Evolutionary conservation across 768 basidiomycete genomes (phyloP).

Genomic region (Serendipita indica): DNA sequence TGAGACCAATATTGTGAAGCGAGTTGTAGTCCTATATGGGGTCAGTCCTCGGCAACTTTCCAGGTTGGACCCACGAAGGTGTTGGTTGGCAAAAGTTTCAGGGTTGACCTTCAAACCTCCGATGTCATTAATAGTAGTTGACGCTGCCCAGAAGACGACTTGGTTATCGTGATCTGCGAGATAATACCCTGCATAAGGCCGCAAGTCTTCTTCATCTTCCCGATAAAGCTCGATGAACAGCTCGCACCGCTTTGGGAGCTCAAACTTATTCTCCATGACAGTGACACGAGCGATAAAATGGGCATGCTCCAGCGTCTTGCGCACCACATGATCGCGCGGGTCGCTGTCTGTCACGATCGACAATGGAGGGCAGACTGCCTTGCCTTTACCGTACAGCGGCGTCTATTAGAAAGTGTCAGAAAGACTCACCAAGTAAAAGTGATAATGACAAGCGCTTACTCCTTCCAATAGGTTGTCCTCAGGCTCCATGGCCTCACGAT

Average conservation of each 20-base stretch:
- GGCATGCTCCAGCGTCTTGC: slow-evolving; percentile 24
- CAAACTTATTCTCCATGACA: slow-evolving; percentile 19
- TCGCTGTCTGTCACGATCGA: slow-evolving; percentile 42
- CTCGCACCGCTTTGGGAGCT: slow-evolving; percentile 29
- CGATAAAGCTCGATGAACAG: slow-evolving; percentile 33
- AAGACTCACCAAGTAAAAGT: background rate
- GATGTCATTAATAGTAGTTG: slow-evolving; percentile 21
- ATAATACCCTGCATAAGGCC: slow-evolving; percentile 30
- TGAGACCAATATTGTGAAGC: background rate
- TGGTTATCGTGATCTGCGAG: slow-evolving; percentile 35
- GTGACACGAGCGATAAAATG: slow-evolving; percentile 17
- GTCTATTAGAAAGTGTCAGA: background rate
- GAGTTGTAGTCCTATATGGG: background rate
- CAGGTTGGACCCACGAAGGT: background rate
- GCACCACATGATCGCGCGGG: slow-evolving; percentile 25
- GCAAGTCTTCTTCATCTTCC: slow-evolving; percentile 18
- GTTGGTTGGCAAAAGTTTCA: background rate
- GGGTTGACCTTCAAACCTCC: background rate
- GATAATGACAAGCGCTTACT: background rate
- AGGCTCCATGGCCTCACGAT: slow-evolving; percentile 15
- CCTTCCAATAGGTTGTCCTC: background rate
- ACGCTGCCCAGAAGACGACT: slow-evolving; percentile 41
- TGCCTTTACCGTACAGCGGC: background rate
- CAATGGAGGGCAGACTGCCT: slow-evolving; percentile 19
- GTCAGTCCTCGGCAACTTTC: background rate